Evolutionary conservation across 2,329 filamentous ascomycete species (phyloP), one percentile per base, ranked within the genome.

Genomic region (Neofusicoccum ribis): DNA sequence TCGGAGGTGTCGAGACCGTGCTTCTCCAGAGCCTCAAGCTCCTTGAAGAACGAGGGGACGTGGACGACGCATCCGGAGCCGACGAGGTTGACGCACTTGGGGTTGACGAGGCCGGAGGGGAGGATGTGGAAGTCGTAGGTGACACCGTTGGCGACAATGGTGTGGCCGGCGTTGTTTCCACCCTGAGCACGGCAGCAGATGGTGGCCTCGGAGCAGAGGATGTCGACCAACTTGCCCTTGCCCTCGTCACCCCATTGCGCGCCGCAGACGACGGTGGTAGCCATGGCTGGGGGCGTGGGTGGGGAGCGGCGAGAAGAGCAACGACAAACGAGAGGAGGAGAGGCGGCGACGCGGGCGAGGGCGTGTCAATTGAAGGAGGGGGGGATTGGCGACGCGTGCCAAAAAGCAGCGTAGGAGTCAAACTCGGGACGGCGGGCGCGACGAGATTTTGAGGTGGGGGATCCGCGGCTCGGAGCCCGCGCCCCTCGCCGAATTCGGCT

Each of bases 61-160:
- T 91, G 86, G 69, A 91, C 87, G 66, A 91, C 62, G 58, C 87
- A 88, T 64, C 89, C 77, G 39, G 73, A 75, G 43, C 82, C 91
- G 74, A 93, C 89, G 65, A 93, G 81, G 79, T 93, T 93, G 71
- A 87, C 83, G 75, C 86, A 91, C 49, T 81, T 80, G 6, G 89
- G 88, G 74, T 90, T 91, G 69, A 93, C 83, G 67, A 93, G 84
- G 66, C 91, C 91, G 64, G 87, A 90, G 27, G 76, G 74, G 31
- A 78, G 73, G 69, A 79, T 78, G 67, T 78, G 76, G 69, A 76
- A 77, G 64, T 78, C 76, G 71, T 78, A 78, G 27, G 83, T 85
- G 70, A 81, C 70, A 61, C 80, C 79, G 67, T 80, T 77, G 70
- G 80, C 74, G 70, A 79, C 76, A 63, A 78, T 79, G 63, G 76